Percentiles rank a stretch among this genome's conserved stretches.
phyloP scores from a whole-genome alignment of 1,284 basidiomycete species.

The Leccinum discolor region DNA sequence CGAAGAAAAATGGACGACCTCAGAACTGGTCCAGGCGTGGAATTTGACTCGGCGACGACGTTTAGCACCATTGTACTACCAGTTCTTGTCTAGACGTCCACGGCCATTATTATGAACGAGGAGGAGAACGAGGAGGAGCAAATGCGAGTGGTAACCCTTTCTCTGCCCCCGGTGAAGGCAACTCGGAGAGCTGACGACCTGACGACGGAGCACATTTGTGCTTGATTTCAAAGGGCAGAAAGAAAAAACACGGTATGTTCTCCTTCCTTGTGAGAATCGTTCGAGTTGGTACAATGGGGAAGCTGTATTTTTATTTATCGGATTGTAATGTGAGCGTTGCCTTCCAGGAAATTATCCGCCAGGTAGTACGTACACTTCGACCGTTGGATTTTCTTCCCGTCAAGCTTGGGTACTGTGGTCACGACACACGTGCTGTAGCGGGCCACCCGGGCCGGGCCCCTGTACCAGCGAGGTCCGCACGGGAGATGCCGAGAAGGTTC shows the following conservation, averaged over 20 bases:
- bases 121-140: background rate
- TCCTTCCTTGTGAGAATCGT: background rate
- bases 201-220: background rate
- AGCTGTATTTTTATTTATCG: background rate
- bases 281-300: background rate
- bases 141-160: background rate
- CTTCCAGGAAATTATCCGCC: background rate
- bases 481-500: background rate
- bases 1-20: slow-evolving; percentile 37
- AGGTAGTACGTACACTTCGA: background rate
- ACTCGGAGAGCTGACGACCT: background rate
- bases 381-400: too few relatives aligned
- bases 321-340: background rate
- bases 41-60: slow-evolving; percentile 15
- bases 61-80: slow-evolving; percentile 7
- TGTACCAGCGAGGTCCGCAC: background rate
- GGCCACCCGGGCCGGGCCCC: too few relatives aligned
- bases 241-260: background rate
- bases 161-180: background rate
- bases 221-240: background rate
- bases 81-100: background rate
- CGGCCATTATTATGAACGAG: background rate
- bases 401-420: too few relatives aligned
- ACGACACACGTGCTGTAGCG: too few relatives aligned
- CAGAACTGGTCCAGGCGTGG: slow-evolving; percentile 19